Evolutionary conservation across 495 filamentous ascomycete species (phyloP).

Genomic region (Podospora pseudoanserina): DNA sequence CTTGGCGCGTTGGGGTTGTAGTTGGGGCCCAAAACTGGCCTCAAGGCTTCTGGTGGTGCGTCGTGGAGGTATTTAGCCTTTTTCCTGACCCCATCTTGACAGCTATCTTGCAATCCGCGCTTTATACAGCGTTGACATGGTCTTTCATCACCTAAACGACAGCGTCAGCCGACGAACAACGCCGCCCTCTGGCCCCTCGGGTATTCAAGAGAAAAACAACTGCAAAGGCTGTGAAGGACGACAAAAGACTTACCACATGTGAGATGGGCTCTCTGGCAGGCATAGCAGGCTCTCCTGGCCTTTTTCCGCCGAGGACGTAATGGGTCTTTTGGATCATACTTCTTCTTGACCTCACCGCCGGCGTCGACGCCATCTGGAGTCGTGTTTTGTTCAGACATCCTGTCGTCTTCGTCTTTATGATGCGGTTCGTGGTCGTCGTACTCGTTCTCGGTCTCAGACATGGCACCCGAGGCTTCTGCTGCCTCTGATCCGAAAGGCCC

Average conservation of each 20-base stretch:
- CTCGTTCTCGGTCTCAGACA: constrained; percentile 56
- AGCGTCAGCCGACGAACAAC: constrained; percentile 10
- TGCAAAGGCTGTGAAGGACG: not conserved
- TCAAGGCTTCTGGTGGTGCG: constrained; percentile 70
- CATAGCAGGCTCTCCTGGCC: constrained; percentile 89
- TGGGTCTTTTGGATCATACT: constrained; percentile 77
- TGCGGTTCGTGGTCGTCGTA: constrained; percentile 42
- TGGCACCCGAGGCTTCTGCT: constrained; percentile 50
- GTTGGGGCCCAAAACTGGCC: constrained; percentile 53
- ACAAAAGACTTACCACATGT: constrained; percentile 77
- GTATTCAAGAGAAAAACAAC: not conserved
- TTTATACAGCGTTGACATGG: constrained; percentile 94
- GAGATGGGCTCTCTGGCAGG: constrained; percentile 94
- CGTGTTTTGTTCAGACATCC: constrained; percentile 52
- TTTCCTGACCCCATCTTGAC: constrained; percentile 94
- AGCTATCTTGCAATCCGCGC: constrained; percentile 80
- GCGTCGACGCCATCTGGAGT: constrained; percentile 43
- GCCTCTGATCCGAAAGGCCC: constrained; percentile 45
- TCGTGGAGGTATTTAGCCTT: constrained; percentile 99
- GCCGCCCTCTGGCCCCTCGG: not conserved
- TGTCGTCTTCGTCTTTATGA: constrained; percentile 56
- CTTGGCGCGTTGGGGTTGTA: constrained; percentile 46
- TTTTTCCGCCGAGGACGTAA: constrained; percentile 89
- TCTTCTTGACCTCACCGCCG: constrained; percentile 52
- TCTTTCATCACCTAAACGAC: constrained; percentile 60